phyloP scores from a whole-genome alignment of 257 asterid species.

The Orobanche coerulescens region DNA sequence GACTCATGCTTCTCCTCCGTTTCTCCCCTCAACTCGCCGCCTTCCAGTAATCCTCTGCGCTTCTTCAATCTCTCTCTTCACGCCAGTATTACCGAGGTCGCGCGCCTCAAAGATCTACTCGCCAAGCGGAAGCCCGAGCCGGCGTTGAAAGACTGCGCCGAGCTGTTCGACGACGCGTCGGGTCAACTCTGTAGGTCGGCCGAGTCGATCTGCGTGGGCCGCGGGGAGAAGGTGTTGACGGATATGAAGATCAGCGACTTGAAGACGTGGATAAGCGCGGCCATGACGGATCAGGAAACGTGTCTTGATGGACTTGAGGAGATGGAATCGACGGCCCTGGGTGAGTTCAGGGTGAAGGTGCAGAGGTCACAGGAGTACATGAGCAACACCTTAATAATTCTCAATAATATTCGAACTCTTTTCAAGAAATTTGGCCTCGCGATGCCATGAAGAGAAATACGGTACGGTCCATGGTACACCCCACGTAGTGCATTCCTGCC shows the following conservation, averaged over 20 bases:
- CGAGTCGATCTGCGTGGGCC: conserved; percentile 35
- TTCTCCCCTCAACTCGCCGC: conserved; percentile 44
- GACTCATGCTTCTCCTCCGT: conserved; percentile 62
- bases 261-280: conserved; percentile 84
- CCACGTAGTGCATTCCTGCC: too few species aligned
- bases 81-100: conserved; percentile 33
- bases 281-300: conserved; percentile 80
- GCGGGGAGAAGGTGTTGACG: conserved; percentile 45
- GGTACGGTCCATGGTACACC: too few species aligned
- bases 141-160: conserved; percentile 59
- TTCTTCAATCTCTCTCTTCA: conserved; percentile 70
- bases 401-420: conserved; percentile 49
- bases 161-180: conserved; percentile 58
- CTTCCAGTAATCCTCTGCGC: conserved; percentile 43
- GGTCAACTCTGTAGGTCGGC: conserved; percentile 54
- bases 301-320: conserved; percentile 71
- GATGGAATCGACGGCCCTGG: conserved; percentile 54
- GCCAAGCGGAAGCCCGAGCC: conserved; percentile 32
- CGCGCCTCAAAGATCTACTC: conserved; percentile 28
- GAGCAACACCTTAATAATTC: conserved; percentile 85
- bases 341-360: conserved; percentile 50
- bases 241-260: conserved; percentile 55
- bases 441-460: conserved; percentile 38
- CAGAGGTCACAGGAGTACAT: conserved; percentile 60
- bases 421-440: conserved; percentile 42